Evolutionary conservation across 441 rosid genomes (phyloP), one percentile per base, ranked within the genome.

Genomic region (Populus trichocarpa): DNA sequence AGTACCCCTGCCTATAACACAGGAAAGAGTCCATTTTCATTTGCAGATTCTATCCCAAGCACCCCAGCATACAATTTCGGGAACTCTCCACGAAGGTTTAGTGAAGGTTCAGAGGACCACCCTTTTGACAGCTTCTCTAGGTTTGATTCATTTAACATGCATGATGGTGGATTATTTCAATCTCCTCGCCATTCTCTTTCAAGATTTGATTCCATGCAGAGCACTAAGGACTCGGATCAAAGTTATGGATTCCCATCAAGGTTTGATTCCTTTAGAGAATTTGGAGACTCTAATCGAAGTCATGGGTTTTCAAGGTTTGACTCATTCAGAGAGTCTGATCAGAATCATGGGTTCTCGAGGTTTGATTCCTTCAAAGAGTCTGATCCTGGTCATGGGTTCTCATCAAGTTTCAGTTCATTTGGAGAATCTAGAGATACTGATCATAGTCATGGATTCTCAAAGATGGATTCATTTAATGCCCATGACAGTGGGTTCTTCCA

Each of bases 61-160:
- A 91, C 93, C 68, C 94, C 96, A 0, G 88, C 87, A 12, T 86
- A 88, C 74, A 86, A 83, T 77, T 80, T 82, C 69, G 84, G 78
- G 68, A 81, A 77, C 80, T 83, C 91, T 59, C 83, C 90, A 22
- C 78, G 59, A 67, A 83, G 80, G 30, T 85, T 82, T 23, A 76
- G 83, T 77, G 89, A 80, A 61, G 90, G 85, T 38, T 70, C 82
- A 23, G 88, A 87, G 69, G 91, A 89, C 70, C 87, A 77, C 77
- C 88, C 94, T 67, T 85, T 89, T 77, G 92, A 92, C 88, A 88
- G 85, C 88, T 92, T 95, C 86, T 91, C 97, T 38, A 86, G 97
- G 83, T 96, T 89, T 9, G 99, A 94, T 86, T 92, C 98, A 10
- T 92, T 90, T 79, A 89, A 83, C 85, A 78, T 84, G 85, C 86